Evolutionary conservation across 345 rosid genomes (phyloP), one percentile per base, ranked within the genome.

Genomic region (Geranium brycei): DNA sequence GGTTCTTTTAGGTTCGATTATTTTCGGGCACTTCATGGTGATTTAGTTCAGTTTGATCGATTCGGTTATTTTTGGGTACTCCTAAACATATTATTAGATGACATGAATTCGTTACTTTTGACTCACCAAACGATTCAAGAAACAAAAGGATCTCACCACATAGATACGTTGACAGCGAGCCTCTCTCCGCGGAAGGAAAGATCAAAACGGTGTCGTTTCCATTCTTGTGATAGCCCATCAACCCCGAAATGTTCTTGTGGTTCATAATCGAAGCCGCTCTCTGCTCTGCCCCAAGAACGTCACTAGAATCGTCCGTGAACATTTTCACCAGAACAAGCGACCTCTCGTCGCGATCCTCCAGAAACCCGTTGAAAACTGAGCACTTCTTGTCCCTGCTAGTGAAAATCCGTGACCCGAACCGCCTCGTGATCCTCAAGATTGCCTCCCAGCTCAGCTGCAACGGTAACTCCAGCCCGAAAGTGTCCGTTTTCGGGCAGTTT

Each of bases 401-500:
- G 17, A 41, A 61, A 38, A 19, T 62, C 57, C 30, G 73, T 19
- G 70, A 30, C 16, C 72, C 55, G 62, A 79, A 76, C 18, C 58
- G 57, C n/a, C 63, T 56, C 6, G 78, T 73, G 10, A 76, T 73
- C 17, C 71, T 69, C 63, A 62, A 3, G 19, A 79, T 69, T 4
- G 17, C 59, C 64, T 79, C 80, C 76, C 75, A 73, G 58, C 72
- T 76, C 31, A 76, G 58, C 68, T 76, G 66, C 80, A 55, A 7
- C 28, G 80, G 80, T 16, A 51, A 53, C 32, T 64, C 35, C 11
- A 53, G 51, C 35, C 17, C 35, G 61, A 40, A n/a, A 17, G 61
- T 12, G 31, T 23, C 59, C 28, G 12, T 4, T 7, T 17, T 17
- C 23, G 7, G 28, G 28, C 28, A 1, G 28, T 23, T 23, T 23